Evolutionary conservation across 805 yeast species (phyloP), one percentile per base, ranked within the genome.

Genomic region (Suhomyces faveliae): DNA sequence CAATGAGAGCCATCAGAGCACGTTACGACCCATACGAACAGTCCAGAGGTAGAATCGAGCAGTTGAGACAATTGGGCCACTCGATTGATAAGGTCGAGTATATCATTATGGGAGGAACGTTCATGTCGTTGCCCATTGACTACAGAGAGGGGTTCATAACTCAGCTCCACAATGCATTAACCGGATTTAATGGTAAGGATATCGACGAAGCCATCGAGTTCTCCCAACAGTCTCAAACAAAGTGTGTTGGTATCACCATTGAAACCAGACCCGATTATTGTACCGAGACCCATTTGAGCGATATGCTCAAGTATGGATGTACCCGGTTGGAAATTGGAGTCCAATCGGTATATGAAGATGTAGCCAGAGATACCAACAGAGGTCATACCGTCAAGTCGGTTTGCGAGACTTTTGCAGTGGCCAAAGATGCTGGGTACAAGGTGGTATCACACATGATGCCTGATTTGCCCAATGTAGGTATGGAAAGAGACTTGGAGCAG

Each of bases 361-460:
- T 94, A 33, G 99, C 99, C 13, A 78, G 99, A 64, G 99, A 94
- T 67, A 90, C 99, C 3, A 94, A 94, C 65, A 82, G 99, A 69
- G 99, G 99, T 2, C 99, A 94, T 62, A 94, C 99, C 0, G 99
- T 94, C 19, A 86, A 85, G 64, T 83, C 98, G 1, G 99, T 94
- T 8, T 88, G 97, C 68, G 96, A 92, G 62, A 94, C 98, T 0
- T 94, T 94, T 73, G 88, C 89, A 0, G 81, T 87, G 40, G 96
- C 98, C n/a, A 94, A 94, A 64, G 99, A 94, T 68, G 92, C 99
- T 1, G 99, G 99, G 11, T 94, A 91, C 69, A 94, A 94, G 65
- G 96, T 94, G 46, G 99, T 94, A 20, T 84, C 96, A 55, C 99
- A 94, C 71, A 94, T 94, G 99, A 94, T 94, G 99, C 99, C 99